Evolutionary conservation across 768 basidiomycete genomes (phyloP).

Genomic region (Podaxis sp.): DNA sequence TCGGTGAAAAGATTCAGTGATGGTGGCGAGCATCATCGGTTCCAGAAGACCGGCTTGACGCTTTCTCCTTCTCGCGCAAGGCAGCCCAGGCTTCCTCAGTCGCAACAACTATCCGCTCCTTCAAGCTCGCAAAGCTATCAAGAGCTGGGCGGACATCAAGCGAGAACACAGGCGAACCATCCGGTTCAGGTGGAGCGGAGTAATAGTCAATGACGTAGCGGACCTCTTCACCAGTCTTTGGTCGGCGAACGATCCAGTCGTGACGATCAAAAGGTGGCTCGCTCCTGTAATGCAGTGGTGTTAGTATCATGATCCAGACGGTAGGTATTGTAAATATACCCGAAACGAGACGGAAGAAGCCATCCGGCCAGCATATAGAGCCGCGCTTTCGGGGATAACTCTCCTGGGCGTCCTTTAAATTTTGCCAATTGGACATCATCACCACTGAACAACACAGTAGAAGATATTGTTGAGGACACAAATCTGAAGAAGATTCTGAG

Average conservation of each 20-base stretch:
- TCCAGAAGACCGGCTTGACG: background rate
- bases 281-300: constrained; percentile 46
- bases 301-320: background rate
- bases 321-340: constrained; percentile 47
- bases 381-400: constrained; percentile 92
- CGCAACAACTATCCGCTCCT: constrained; percentile 68
- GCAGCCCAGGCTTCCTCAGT: constrained; percentile 67
- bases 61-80: constrained; percentile 34
- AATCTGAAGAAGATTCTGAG: background rate
- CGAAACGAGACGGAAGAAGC: constrained; percentile 88
- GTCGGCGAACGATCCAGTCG: constrained; percentile 93
- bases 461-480: background rate
- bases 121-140: constrained; percentile 78
- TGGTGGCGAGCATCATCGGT: background rate
- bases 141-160: constrained; percentile 95
- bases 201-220: constrained; percentile 99
- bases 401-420: constrained; percentile 89
- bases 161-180: constrained; percentile 93
- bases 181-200: constrained; percentile 83
- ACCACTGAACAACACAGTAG: constrained; percentile 38
- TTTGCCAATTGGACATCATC: constrained; percentile 74
- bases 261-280: constrained; percentile 97
- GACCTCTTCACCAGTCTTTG: constrained; percentile 75
- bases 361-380: constrained; percentile 85
- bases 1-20: background rate